These are phyloP conservation scores for Tolypocladium cylindrosporum DNA, from an alignment of 2,329 filamentous ascomycete species.

Conservation along the genomic window DNA sequence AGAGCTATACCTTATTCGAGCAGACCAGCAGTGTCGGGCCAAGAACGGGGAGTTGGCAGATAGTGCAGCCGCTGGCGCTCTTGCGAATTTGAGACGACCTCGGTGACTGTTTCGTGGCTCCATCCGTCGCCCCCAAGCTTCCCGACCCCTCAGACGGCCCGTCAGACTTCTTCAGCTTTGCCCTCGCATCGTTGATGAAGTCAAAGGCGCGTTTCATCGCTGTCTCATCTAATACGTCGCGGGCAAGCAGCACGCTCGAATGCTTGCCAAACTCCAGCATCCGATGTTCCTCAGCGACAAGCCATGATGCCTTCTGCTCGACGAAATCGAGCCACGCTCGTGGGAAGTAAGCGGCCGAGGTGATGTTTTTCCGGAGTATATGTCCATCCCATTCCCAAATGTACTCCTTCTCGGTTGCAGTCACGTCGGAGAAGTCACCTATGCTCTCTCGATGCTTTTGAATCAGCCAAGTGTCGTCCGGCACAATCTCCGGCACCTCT, in stretches of 20 bases:
- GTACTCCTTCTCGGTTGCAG: constrained; percentile 44
- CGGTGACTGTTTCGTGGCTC: constrained; percentile 16
- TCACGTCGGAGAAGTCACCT: constrained; percentile 46
- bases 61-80: constrained; percentile 33
- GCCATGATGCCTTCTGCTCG: constrained; percentile 39
- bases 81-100: constrained; percentile 27
- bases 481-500: constrained; percentile 30
- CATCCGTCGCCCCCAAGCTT: constrained; percentile 6
- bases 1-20: constrained; percentile 33
- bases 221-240: constrained; percentile 34
- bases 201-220: constrained; percentile 31
- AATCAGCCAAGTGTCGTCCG: constrained; percentile 44
- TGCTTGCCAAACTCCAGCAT: constrained; percentile 47
- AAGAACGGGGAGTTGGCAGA: constrained; percentile 38
- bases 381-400: constrained; percentile 49
- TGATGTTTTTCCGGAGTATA: constrained; percentile 39
- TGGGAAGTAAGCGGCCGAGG: constrained; percentile 41
- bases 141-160: constrained; percentile 1
- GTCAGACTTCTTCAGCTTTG: constrained; percentile 11
- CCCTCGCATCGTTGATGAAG: constrained; percentile 32
- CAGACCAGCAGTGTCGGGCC: constrained; percentile 39
- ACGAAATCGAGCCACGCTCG: constrained; percentile 43
- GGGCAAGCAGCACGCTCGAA: constrained; percentile 37
- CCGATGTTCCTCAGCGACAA: constrained; percentile 36
- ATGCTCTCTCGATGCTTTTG: constrained; percentile 50